Base-by-base conservation (phyloP, 169 alveolate genomes). In the Plasmodium gallinaceum region DNA sequence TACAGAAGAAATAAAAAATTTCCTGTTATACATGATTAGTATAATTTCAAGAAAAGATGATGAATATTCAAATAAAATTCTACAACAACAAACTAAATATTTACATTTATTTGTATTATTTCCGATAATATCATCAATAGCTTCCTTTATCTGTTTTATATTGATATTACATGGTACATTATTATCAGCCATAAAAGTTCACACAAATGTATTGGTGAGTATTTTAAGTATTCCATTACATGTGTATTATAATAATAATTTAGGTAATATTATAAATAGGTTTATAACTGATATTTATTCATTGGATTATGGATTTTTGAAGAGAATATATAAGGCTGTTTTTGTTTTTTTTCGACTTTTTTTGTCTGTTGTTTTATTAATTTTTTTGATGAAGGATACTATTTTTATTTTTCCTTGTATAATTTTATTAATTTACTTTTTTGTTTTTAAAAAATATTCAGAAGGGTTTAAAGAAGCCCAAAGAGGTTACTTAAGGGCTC, bases 391-490 rank as follows among this genome's bases (percentile, higher is more conserved):
- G 80, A 45, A 90, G 87, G 90, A 68, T 92, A 32, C 70, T 75
- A 32, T 61, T 92, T 12, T 73, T 68, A 32, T 73, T 74, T 43
- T 92, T 68, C 54, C 88, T 16, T 42, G 22, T 70, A 8, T 88
- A 43, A 26, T 74, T 51, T 10, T 88, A 24, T 58, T 92, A 87
- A 39, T 73, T 9, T 16, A 87, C 57, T 76, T 64, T 62, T 61
- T 76, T 64, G 89, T 76, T 76, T 76, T 76, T 65, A 62, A 65
- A 62, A 76, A 61, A 71, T 92, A n/a, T 61, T 92, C 80, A 7
- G 64, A 37, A 75, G 89, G 93, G 14, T 92, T 89, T 88, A 92
- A 92, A 86, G 95, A 92, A 68, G 93, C 93, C 7, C 95, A 92
- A 71, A 86, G 95, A 58, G 76, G 91, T 7, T 92, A 88, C 26